Base-by-base conservation (phyloP, 2,329 filamentous ascomycete species). In the Sclerotinia sclerotiorum region DNA sequence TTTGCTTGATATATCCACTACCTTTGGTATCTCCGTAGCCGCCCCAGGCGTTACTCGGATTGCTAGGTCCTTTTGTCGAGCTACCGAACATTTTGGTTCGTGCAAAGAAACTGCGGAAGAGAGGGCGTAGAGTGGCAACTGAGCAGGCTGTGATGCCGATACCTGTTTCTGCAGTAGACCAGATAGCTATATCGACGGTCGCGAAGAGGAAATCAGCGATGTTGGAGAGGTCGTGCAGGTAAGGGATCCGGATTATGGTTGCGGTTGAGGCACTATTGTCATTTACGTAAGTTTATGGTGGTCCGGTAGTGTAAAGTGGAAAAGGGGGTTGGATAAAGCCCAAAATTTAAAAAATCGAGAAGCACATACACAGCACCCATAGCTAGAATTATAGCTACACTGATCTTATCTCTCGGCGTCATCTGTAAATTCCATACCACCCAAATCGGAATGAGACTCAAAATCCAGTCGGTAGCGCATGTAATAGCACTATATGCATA, bases 231-330 rank as follows among this genome's bases (percentile, higher is more conserved):
- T 77, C 74, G 67, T 76, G 76, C 13, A 81, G 75, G 70, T 81
- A 82, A 13, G 80, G 80, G 35, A 82, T 78, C 15, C 81, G 79
- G 54, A 81, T 74, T 61, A 82, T 79, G 4, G 80, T 81, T 35
- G 79, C 80, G 6, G 78, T 74, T 0, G 79, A 81, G 19, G 79
- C 80, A 39, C 80, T 65, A 21, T 49, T 19, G 5, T 42, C 29
- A 39, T 57, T 17, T 5, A 32, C 24, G 29, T 67, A 63, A 63
- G 60, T 39, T 39, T 5, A 51, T 63, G 46, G n/a, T 39, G 8
- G 19, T 7, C 29, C 15, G 8, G 29, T 32, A 5, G 7, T 27
- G 1, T 15, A 15, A 39, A 6, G 5, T 11, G 17, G 2, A 27
- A 39, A 10, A 0, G 11, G 46, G 46, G 21, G n/a, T 19, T 3